These are phyloP conservation scores for Chlorella vulgaris DNA, from an alignment of 139 green algal species.

Conservation along the genomic window DNA sequence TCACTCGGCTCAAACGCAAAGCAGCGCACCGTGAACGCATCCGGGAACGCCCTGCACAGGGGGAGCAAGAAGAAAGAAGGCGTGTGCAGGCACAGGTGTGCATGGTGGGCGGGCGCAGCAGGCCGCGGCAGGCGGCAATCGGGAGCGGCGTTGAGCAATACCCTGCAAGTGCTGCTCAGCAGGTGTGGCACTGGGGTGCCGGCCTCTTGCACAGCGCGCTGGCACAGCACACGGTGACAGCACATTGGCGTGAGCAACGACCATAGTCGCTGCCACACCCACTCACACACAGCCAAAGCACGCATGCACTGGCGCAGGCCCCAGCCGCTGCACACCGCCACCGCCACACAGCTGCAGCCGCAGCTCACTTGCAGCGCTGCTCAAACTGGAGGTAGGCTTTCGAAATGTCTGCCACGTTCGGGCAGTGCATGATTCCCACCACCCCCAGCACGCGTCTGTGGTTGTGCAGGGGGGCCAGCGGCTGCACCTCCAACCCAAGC, in stretches of 20 bases:
- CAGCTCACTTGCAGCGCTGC: conserved; percentile 41
- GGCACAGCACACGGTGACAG: too few relatives aligned
- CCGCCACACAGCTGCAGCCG: neutral
- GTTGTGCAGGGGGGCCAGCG: conserved; percentile 62
- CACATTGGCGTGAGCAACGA: too few relatives aligned
- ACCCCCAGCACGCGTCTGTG: conserved; percentile 73
- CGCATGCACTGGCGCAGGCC: too few relatives aligned
- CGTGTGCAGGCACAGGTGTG: neutral
- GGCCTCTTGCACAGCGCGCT: too few relatives aligned
- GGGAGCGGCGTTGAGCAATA: too few relatives aligned
- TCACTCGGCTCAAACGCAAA: conserved; percentile 84
- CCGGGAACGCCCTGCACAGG: conserved; percentile 58
- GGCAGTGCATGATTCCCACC: conserved; percentile 82
- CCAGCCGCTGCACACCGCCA: too few relatives aligned
- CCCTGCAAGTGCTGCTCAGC: too few relatives aligned
- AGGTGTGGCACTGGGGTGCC: too few relatives aligned
- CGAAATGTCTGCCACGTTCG: conserved; percentile 47
- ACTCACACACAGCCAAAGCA: too few relatives aligned
- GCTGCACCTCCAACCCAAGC: conserved; percentile 35
- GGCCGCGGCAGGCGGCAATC: too few relatives aligned
- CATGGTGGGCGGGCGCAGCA: too few relatives aligned
- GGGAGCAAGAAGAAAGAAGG: neutral
- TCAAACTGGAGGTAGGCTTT: conserved; percentile 64
- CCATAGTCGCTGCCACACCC: too few relatives aligned
- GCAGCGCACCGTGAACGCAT: conserved; percentile 74